Base-by-base conservation (phyloP, 805 yeast genomes). In the Saturnispora gosingensis region DNA sequence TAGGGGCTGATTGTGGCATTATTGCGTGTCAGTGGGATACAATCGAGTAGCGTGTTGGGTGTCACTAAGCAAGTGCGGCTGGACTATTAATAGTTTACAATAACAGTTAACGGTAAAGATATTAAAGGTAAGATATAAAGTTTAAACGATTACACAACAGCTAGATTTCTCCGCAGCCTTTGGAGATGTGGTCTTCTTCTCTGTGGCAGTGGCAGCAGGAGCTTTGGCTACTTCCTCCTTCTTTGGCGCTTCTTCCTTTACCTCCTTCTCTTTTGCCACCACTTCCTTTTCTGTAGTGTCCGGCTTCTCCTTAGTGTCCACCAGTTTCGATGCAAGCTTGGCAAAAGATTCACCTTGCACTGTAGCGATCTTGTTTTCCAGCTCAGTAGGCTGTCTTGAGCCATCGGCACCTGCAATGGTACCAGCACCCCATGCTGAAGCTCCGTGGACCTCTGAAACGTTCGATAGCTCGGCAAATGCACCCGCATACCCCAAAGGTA, bases 341-440 rank as follows among this genome's bases (percentile, higher is more conserved):
- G 69, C 75, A 67, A 87, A 86, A 50, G 76, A 66, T 61, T 72
- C 68, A 69, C 95, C 95, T 72, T 87, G 95, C 56, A 71, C 72
- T 50, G 65, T 67, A 50, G 85, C 90, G 55, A 83, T 63, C 58
- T 75, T 73, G 67, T 78, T 72, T 72, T 87, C 95, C 56, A 80
- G 68, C 48, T 71, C 77, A 51, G 80, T 64, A 44, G 89, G 85
- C 57, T 66, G 68, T 73, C 91, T 82, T 42, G 88, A 77, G 59
- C 95, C 95, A 62, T 83, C 88, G 24, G 80, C 71, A 57, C 84
- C 91, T 35, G 95, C 88, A 58, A 76, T 74, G 53, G 86, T 72
- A 63, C 91, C 93, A 43, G 95, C 88, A 69, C 95, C 95, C 85
- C 88, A 88, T 49, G 95, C 78, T 51, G 90, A 79, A 60, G 85